Evolutionary conservation across 306 rosid genomes (phyloP), one percentile per base, ranked within the genome.

Genomic region (Pyrus communis): DNA sequence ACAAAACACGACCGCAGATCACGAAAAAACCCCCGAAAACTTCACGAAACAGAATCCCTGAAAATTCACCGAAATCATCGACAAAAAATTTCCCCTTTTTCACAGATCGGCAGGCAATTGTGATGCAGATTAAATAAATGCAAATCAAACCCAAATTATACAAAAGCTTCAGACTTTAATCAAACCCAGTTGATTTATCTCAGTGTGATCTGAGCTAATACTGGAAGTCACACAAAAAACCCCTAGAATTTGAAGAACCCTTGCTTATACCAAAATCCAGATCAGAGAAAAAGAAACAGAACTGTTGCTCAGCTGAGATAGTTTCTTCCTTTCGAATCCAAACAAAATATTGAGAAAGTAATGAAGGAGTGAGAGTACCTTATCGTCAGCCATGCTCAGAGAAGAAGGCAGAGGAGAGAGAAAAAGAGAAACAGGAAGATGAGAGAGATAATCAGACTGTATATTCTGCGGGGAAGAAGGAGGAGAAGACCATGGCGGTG

Each of bases 351-450:
- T 30, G 15, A 33, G 46, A 33, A 30, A 51, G 15, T 22, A 15
- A 33, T 0, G 38, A 52, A 9, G 31, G 23, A 57, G 43, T 69
- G 74, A 57, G 66, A 70, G 83, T 86, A 94, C 98, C 97, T 90
- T 94, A 78, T 87, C 95, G 80, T 94, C 96, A 62, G 94, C 96
- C 98, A 92, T 92, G 90, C 69, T 58, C 59, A 8, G 59, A 38
- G 13, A 3, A 46, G 80, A 60, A 27, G 76, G 70, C 33, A 55
- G 69, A 51, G 40, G 28, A 67, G 70, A 28, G 77, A 38, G 74
- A 18, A 19, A 23, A 43, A 73, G 27, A 13, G 7, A 31, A n/a
- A 57, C 11, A 28, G 61, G 31, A 7, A 70, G 73, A 23, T 72
- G 5, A n/a, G 35, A 9, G 19, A 40, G 63, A 6, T 2, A 62